Percentiles rank a stretch among this genome's conserved stretches.
Evolutionary conservation across 129 eudicot genomes (phyloP).

Genomic region (Chrysanthemum makinoi): DNA sequence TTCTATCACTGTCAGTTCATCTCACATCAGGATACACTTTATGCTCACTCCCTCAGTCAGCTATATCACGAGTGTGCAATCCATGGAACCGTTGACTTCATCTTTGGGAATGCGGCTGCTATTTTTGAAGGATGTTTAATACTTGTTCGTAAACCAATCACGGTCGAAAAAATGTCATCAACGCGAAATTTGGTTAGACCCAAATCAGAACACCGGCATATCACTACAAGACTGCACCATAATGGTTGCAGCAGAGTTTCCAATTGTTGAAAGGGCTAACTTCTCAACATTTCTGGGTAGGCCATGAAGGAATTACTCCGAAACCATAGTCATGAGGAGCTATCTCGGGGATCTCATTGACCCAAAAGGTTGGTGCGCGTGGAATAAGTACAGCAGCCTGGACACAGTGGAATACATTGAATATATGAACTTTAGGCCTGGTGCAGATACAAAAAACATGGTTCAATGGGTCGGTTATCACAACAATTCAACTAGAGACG

Average conservation of each 20-base stretch:
- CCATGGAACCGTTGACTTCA: constrained; percentile 85
- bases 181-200: constrained; percentile 69
- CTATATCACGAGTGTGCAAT: constrained; percentile 63
- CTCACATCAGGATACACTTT: constrained; percentile 79
- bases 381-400: constrained; percentile 52
- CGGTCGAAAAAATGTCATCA: constrained; percentile 68
- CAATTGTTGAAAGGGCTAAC: constrained; percentile 31
- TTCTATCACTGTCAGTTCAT: constrained; percentile 66
- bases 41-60: constrained; percentile 77
- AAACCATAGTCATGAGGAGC: constrained; percentile 57
- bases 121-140: constrained; percentile 64
- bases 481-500: constrained; percentile 48
- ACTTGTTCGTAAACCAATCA: constrained; percentile 62
- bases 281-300: constrained; percentile 68
- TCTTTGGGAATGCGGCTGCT: constrained; percentile 84
- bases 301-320: constrained; percentile 82
- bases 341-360: constrained; percentile 64
- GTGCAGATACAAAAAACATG: constrained; percentile 58
- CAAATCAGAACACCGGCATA: constrained; percentile 72
- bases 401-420: constrained; percentile 72
- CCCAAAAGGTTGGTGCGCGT: constrained; percentile 69
- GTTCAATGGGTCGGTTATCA: constrained; percentile 62
- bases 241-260: constrained; percentile 56
- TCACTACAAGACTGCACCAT: constrained; percentile 62
- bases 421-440: constrained; percentile 78